Evolutionary conservation across 1,284 basidiomycete genomes (phyloP), one percentile per base, ranked within the genome.

Genomic region (Schizopora paradoxa): DNA sequence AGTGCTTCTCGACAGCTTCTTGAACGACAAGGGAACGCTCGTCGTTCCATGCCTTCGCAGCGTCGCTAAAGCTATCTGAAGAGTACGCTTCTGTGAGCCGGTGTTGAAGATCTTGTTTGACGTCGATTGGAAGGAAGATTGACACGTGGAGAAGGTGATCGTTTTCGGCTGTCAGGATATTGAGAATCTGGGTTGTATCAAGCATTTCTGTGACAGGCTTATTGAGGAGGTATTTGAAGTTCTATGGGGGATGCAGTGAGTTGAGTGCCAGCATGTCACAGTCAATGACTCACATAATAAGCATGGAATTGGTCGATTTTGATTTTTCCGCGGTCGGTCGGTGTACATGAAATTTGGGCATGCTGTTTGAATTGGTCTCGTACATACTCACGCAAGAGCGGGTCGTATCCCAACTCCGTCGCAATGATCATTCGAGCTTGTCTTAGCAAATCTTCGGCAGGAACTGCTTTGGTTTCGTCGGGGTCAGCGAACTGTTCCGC

Each of bases 351-450:
- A 26, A 99, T 72, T n/a, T 79, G 69, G 4, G 88, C 94, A 52
- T 85, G 77, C 6, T 74, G 69, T 58, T 81, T 84, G 71, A 95
- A 94, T 22, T 81, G 65, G 42, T 82, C 74, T 43, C 95, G 81
- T 32, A 92, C 82, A 52, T 86, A 77, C 53, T 86, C 82, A 45
- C 91, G 78, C 36, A 99, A 75, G 14, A 92, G 69, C 6, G 95
- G 96, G 61, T 99, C 94, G 58, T 89, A 92, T 19, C 91, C 89
- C 16, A 99, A 76, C 64, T 99, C 96, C 1, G 87, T 91, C 8
- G 87, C 78, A 29, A 98, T 68, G 51, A 99, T 86, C 72, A 89
- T 79, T 47, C 90, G 82, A 6, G 94, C 91, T 27, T 78, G 79
- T 43, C 72, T 70, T 36, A 91, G 70, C 14, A 86, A 62, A 43